Base-by-base conservation (phyloP, 495 filamentous ascomycete genomes). In the Aspergillus taichungensis region DNA sequence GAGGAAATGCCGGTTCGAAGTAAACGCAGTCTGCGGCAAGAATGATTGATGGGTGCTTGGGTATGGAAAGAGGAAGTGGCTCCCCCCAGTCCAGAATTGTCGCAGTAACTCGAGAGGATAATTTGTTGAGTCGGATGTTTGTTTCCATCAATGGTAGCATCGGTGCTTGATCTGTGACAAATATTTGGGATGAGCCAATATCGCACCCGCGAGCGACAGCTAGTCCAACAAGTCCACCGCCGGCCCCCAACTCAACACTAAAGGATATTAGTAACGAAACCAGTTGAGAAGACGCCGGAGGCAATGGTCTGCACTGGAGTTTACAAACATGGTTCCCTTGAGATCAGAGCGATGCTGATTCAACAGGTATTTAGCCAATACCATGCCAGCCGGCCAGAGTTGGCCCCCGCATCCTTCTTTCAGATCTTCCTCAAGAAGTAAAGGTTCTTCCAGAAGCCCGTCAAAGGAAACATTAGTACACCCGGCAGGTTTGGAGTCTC, bases 11-110 rank as follows among this genome's bases (percentile, higher is more conserved):
- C 3, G 91, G 88, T 61, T 98, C 91, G 55, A 94, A 94, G 72
- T 97, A 98, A 40, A 94, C 88, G 68, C 92, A 97, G 62, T 98
- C 92, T 6, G 90, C 92, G 8, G 92, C 92, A 8, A 98, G 76
- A 45, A 98, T 79, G 34, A 91, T 70, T 49, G 92, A 81, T 9
- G 88, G 84, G 59, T 59, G 54, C 27, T 47, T 32, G 9, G 69
- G 69, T 9, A 73, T 63, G 30, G 45, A 42, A 37, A 49, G 43
- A 11, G 68, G 60, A 39, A 66, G 41, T n/a, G 60, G 60, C 35
- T 63, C 57, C 4, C 76, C 76, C 90, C 90, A 96, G 53, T 92
- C 80, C 50, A 95, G 68, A 8, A 92, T 66, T 34, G 71, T 58
- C 2, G 85, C 72, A 42, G 71, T 66, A 37, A 83, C 81, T 34